phyloP scores from a whole-genome alignment of 768 basidiomycete species.

The Glaciozyma martinii region DNA sequence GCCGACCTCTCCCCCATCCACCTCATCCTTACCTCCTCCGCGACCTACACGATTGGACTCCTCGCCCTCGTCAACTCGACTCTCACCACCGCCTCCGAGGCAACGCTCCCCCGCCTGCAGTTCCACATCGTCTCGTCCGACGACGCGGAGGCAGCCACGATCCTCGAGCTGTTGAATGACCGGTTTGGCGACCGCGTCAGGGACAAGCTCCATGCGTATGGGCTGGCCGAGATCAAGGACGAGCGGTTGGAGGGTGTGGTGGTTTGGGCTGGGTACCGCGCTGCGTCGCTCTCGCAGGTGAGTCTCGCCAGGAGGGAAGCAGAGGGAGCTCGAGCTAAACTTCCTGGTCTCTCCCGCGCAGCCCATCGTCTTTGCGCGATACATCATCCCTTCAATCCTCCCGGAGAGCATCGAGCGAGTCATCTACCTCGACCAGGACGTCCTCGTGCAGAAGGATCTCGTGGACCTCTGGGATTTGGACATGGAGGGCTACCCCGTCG shows the following conservation, averaged over 20 bases:
- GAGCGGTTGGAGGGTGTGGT: not conserved
- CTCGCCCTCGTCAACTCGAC: slow-evolving; percentile 9
- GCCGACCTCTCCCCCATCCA: not conserved
- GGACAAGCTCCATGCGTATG: not conserved
- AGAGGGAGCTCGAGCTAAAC: not conserved
- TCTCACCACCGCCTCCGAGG: not conserved
- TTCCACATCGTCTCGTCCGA: slow-evolving; percentile 2
- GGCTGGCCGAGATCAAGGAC: not conserved
- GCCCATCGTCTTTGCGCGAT: slow-evolving; percentile 6
- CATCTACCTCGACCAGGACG: slow-evolving; percentile 15
- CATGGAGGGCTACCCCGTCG: slow-evolving; percentile 2
- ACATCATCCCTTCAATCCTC: not conserved
- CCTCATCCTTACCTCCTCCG: not conserved
- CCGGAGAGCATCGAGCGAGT: not conserved
- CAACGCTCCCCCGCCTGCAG: not conserved
- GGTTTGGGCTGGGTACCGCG: slow-evolving; percentile 1
- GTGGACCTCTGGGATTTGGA: not conserved
- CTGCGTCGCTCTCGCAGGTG: not conserved
- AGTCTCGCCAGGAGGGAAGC: not conserved
- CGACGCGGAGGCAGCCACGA: not conserved
- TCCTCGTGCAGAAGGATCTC: slow-evolving; percentile 1
- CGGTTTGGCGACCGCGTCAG: not conserved
- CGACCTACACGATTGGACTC: not conserved
- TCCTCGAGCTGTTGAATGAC: not conserved
- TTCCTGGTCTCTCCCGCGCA: not conserved